phyloP scores from a whole-genome alignment of 805 yeast genomes.

The Saturnispora ahearnii region DNA sequence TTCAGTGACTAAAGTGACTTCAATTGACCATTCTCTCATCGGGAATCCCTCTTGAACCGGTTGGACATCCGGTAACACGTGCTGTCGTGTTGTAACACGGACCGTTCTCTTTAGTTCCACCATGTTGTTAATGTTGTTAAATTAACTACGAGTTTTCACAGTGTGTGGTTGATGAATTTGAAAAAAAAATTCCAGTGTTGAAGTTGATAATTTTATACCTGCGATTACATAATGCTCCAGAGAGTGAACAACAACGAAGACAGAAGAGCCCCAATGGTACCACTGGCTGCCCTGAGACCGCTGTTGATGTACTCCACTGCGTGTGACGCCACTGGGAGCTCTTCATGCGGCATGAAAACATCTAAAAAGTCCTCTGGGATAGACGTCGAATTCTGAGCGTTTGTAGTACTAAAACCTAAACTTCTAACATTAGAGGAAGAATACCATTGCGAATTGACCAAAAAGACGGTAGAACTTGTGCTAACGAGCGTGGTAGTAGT shows the following conservation, averaged over 20 bases:
- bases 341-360: background rate
- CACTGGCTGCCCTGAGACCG: background rate
- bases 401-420: background rate
- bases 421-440: background rate
- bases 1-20: constrained; percentile 64
- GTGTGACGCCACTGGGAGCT: background rate
- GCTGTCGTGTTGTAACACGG: constrained; percentile 80
- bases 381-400: background rate
- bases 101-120: constrained; percentile 72
- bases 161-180: background rate
- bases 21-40: constrained; percentile 87
- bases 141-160: background rate
- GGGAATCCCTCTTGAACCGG: constrained; percentile 88
- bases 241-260: background rate
- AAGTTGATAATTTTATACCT: background rate
- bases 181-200: background rate
- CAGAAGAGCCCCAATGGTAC: background rate
- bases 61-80: constrained; percentile 68
- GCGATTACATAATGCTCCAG: background rate
- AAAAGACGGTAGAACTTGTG: background rate
- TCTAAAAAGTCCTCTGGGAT: too few species aligned
- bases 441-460: background rate
- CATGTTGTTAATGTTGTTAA: constrained; percentile 14
- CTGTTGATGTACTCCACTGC: background rate
- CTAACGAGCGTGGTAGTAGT: background rate